A percentile compares a stretch with the other conserved stretches of the same genome.
These are phyloP conservation scores for Ophiocordyceps polyrhachis-furcata DNA, from an alignment of 2,329 filamentous ascomycete genomes.

Conservation along the genomic window DNA sequence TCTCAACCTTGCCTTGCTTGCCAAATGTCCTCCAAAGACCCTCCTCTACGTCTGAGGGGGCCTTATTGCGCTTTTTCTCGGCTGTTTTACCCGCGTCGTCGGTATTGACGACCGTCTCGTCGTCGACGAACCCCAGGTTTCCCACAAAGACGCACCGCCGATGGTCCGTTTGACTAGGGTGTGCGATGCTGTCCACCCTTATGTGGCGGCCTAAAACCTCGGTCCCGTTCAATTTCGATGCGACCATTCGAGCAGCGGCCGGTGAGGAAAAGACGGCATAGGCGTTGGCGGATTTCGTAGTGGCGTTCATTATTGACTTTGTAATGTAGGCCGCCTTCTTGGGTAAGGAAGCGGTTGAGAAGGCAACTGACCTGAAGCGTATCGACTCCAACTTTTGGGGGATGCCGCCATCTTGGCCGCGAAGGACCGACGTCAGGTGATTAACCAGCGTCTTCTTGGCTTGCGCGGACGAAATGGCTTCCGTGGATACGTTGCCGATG, in stretches of 20 bases:
- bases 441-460: conserved; percentile 59
- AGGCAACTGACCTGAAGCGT: conserved; percentile 86
- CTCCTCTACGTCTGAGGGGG: conserved; percentile 76
- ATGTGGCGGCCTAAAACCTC: conserved; percentile 74
- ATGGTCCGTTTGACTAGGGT: conserved; percentile 67
- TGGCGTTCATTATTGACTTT: conserved; percentile 75
- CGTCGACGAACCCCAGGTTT: conserved; percentile 89
- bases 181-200: conserved; percentile 76
- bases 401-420: conserved; percentile 25
- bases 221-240: conserved; percentile 63
- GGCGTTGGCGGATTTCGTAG: conserved; percentile 83
- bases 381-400: conserved; percentile 71
- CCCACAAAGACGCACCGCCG: conserved; percentile 89
- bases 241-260: conserved; percentile 57
- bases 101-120: conserved; percentile 54
- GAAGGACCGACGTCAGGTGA: conserved; percentile 61
- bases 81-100: conserved; percentile 46
- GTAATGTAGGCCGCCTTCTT: conserved; percentile 92
- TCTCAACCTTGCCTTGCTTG: conserved; percentile 67
- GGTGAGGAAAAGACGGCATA: conserved; percentile 76
- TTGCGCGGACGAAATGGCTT: conserved; percentile 65
- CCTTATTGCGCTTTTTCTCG: conserved; percentile 54
- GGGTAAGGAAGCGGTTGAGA: conserved; percentile 55
- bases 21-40: conserved; percentile 72
- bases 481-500: conserved; percentile 71